Base-by-base conservation (phyloP, 768 basidiomycete species). In the Suillus paluster region DNA sequence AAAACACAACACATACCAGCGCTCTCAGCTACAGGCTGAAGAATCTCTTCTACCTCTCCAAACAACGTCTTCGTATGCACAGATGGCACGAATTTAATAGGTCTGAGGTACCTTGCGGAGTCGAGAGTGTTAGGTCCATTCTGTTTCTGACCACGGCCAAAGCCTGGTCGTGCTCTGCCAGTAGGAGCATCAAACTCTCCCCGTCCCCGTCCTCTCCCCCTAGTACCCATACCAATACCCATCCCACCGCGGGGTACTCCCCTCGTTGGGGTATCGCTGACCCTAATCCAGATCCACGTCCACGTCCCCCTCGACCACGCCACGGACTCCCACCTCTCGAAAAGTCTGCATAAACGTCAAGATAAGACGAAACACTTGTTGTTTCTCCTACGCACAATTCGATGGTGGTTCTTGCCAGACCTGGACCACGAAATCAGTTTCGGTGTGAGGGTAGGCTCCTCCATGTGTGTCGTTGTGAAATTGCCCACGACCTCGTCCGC, bases 51-150 rank as follows among this genome's bases (percentile, higher is more conserved):
- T 49, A 88, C 81, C 11, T 79, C 56, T 39, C 73, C 64, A 84
- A 94, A 75, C 78, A 81, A 59, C 68, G 82, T 72, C 58, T 83
- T 76, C 2, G 83, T 84, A 46, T 81, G 57, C 12, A 80, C 77
- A 0, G 89, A 85, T 19, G 79, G 85, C 14, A 94, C 90, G 65
- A 94, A 94, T 14, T 75, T 75, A 65, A 94, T 77, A 0, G 91
- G 92, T n/a, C 79, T 78, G 19, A 93, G 77, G 0, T 86, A 76
- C 2, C n/a, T n/a, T n/a, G n/a, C n/a, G n/a, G n/a, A n/a, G n/a
- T 80, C 1, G 89, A 89, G 19, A 89, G 75, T 81, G 50, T 81
- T 78, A 39, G 72, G 73, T 15, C 69, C 71, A 11, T 74, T 70
- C 21, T 42, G 36, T 11, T 74, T 72, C 19, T 23, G 58, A 58